These are phyloP conservation scores for Aspergillus proliferans DNA, from an alignment of 2,329 filamentous ascomycete species.

Conservation along the genomic window DNA sequence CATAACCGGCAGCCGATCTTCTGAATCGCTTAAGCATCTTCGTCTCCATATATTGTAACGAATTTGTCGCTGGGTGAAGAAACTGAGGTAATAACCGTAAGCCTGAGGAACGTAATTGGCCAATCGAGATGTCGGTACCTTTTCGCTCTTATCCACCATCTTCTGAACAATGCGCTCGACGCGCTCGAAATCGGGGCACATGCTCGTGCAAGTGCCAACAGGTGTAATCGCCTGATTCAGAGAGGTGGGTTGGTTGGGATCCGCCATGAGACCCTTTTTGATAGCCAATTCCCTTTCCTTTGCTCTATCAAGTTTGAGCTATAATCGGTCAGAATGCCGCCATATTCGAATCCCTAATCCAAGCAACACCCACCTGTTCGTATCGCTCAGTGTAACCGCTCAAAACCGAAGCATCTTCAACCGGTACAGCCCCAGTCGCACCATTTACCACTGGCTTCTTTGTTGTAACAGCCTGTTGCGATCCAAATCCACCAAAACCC, in stretches of 20 bases:
- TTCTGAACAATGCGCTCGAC: slow-evolving; percentile 57
- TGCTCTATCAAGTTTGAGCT: slow-evolving; percentile 47
- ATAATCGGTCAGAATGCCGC: slow-evolving; percentile 4
- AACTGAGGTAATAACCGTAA: slow-evolving; percentile 16
- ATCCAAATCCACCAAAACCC: slow-evolving; percentile 5
- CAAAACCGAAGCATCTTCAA: slow-evolving; percentile 19
- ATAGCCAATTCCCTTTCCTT: slow-evolving; percentile 48
- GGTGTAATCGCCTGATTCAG: slow-evolving; percentile 57
- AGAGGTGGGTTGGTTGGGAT: slow-evolving; percentile 55
- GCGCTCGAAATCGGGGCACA: slow-evolving; percentile 60
- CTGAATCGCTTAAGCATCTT: slow-evolving; percentile 60
- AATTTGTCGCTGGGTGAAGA: slow-evolving; percentile 29
- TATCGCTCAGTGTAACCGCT: slow-evolving; percentile 30
- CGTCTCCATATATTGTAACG: slow-evolving; percentile 28
- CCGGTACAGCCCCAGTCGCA: slow-evolving; percentile 6
- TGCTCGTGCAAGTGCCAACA: slow-evolving; percentile 56
- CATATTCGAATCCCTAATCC: neutral
- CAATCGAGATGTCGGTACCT: slow-evolving; percentile 33
- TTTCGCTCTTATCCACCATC: slow-evolving; percentile 56
- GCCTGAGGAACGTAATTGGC: neutral
- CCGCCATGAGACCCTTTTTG: slow-evolving; percentile 48
- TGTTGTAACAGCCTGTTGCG: slow-evolving; percentile 13
- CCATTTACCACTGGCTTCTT: slow-evolving; percentile 6
- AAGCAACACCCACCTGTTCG: slow-evolving; percentile 25
- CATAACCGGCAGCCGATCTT: slow-evolving; percentile 56